Base-by-base conservation (phyloP, 306 rosid genomes). In the Canavalia gladiata region DNA sequence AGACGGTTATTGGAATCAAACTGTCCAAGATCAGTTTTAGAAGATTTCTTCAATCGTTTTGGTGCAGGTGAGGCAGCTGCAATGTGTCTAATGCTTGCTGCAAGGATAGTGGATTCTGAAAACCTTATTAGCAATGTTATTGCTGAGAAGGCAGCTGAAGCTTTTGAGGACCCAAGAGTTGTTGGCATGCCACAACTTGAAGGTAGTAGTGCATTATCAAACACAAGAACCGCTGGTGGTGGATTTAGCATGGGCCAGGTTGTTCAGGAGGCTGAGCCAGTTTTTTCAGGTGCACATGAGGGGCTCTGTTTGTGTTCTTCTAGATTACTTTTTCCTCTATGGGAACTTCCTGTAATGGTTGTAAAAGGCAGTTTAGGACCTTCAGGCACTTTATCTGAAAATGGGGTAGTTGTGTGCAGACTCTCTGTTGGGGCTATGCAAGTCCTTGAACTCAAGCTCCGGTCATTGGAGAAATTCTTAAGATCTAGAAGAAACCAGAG, bases 181-280 rank as follows among this genome's bases (percentile, higher is more conserved):
- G 99, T 95, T 83, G 99, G 99, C 75, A 93, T 95, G 97, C 98
- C 99, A 25, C 97, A 95, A 85, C 96, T 93, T 86, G 98, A 88
- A 81, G 98, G 98, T 57, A 87, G 83, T 75, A 86, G 80, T 85
- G 96, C 93, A 70, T 81, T 95, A 80, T 91, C 99, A 79, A 93
- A 85, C 85, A 87, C 95, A 56, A 89, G 96, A 87, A 90, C 96
- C 71, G 90, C 94, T 83, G 87, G 94, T 73, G 91, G 90, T 83
- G 98, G 99, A 68, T 95, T 95, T 82, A 91, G 97, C 96, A 95
- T 95, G 99, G 98, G 99, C 39, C 99, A 93, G 90, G 99, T 95
- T 90, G 99, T 94, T 73, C 98, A 93, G 90, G 99, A 95, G 87
- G 97, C 98, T 65, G 98, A 91, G 88, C 97, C 99, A 41, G 90